Evolutionary conservation across 2,329 filamentous ascomycete genomes (phyloP).

Genomic region (Aspergillus chevalieri): DNA sequence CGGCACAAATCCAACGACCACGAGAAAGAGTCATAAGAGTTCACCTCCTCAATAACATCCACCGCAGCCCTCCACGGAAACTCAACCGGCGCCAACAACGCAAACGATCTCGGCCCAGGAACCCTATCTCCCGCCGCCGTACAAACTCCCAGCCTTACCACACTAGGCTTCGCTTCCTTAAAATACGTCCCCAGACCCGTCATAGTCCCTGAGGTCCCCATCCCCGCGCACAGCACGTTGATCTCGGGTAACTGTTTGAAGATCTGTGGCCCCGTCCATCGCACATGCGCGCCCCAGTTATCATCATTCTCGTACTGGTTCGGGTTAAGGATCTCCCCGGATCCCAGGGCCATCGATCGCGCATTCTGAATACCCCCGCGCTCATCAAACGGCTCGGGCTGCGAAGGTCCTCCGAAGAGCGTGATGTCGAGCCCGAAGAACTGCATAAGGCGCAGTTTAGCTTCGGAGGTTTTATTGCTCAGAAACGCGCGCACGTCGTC

Average conservation of each 20-base stretch:
- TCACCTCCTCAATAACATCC: constrained; percentile 53
- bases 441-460: constrained; percentile 51
- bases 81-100: constrained; percentile 45
- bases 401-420: constrained; percentile 54
- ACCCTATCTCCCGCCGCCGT: constrained; percentile 53
- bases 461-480: constrained; percentile 53
- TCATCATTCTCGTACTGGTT: constrained; percentile 53
- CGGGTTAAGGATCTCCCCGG: constrained; percentile 45
- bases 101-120: constrained; percentile 52
- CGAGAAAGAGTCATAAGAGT: constrained; percentile 49
- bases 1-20: constrained; percentile 51
- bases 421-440: constrained; percentile 56
- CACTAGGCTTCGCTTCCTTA: constrained; percentile 41
- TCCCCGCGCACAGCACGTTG: constrained; percentile 50
- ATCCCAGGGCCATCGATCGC: constrained; percentile 36
- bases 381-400: constrained; percentile 50
- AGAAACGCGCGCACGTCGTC: constrained; percentile 51
- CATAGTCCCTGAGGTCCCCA: constrained; percentile 52
- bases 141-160: constrained; percentile 43
- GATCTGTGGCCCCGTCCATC: constrained; percentile 57
- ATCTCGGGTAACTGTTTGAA: constrained; percentile 52
- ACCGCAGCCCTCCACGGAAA: constrained; percentile 56
- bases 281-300: constrained; percentile 43
- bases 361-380: constrained; percentile 50
- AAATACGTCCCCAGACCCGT: constrained; percentile 49